Evolutionary conservation across 2,329 filamentous ascomycete species (phyloP), one percentile per base, ranked within the genome.

Genomic region (Sodiomyces alkalinus): DNA sequence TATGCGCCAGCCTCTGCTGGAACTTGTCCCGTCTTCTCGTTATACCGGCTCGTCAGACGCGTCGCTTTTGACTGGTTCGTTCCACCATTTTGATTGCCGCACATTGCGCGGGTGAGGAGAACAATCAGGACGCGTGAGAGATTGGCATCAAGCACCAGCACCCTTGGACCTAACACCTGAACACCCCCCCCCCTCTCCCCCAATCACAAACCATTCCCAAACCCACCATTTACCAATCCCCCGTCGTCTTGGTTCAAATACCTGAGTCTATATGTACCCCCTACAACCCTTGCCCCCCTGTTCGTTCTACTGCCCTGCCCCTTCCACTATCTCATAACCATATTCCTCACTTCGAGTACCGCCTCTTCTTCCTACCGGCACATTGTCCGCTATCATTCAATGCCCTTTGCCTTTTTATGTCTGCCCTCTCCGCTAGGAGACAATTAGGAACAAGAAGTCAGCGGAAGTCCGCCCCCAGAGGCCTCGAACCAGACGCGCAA

Each of bases 181-280:
- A 7, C 22, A 23, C 22, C 22, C 5, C 13, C n/a, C 12, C 22
- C 11, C 16, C 12, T 7, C 22, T 10, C 16, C 22, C 22, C 7
- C 12, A 12, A 6, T 13, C 20, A 15, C 13, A 14, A 47, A 37
- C 49, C 49, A 51, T 47, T 44, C 38, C 35, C 39, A 41, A 47
- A 51, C 47, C 46, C 41, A 47, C 48, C 43, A 30, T 40, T 38
- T 41, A 33, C 40, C 36, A 40, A 35, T 41, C 44, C 41, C 38
- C 45, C 46, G 42, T 47, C 40, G 40, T 44, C 38, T 43, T 41
- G 39, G 45, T 40, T 50, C 48, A 48, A 51, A 47, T 47, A 48
- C 39, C 39, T 45, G 20, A 23, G 20, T 17, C 20, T 29, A 45
- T 47, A 45, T 45, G 33, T 41, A 33, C 41, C 41, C 45, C 47